Evolutionary conservation across 108 stramenopile species (phyloP).

Genomic region (Nitzschia sp.): DNA sequence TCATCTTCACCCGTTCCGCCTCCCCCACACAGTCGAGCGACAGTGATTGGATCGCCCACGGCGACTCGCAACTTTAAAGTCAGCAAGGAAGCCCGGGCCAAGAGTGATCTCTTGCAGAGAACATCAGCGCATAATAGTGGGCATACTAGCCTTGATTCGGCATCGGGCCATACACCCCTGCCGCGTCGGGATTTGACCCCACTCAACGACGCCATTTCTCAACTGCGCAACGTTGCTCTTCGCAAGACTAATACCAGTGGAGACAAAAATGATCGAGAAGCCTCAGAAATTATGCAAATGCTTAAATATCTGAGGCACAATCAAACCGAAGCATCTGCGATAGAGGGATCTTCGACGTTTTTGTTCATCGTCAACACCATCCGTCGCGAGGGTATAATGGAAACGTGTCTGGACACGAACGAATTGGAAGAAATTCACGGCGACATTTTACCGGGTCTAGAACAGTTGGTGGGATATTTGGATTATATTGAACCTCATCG

Average conservation of each 20-base stretch:
- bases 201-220: conserved; percentile 6
- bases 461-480: not conserved
- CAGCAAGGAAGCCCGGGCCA: conserved; percentile 3
- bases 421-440: not conserved
- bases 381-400: conserved; percentile 1
- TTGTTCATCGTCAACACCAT: not conserved
- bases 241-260: not conserved
- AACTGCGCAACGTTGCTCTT: conserved; percentile 3
- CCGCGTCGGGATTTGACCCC: not conserved
- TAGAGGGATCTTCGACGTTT: not conserved
- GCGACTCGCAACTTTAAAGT: conserved; percentile 5
- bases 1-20: not conserved
- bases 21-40: not conserved
- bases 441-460: not conserved
- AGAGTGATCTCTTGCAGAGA: conserved; percentile 1
- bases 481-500: conserved; percentile 11
- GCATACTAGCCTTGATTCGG: not conserved
- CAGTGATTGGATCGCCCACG: not conserved
- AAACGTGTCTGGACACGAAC: not conserved
- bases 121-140: too few species aligned
- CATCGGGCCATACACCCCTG: not conserved
- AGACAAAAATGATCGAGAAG: not conserved
- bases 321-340: too few species aligned
- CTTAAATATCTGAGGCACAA: not conserved
- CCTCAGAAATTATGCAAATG: conserved; percentile 3